Base-by-base conservation (phyloP, 371 early-diverging fungal genomes). In the Thermomucor indicae-seudaticae region DNA sequence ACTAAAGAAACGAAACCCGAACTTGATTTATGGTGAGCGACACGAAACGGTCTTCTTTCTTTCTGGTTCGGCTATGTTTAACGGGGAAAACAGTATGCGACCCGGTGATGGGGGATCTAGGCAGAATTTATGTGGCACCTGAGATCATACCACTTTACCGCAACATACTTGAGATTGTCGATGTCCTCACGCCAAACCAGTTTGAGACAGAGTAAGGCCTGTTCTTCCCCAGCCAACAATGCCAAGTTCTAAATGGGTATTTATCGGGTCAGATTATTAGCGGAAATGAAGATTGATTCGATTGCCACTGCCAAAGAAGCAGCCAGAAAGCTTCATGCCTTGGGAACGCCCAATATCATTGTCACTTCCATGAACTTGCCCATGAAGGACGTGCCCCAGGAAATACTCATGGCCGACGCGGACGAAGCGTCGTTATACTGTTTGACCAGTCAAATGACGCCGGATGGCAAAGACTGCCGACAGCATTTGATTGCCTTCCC, bases 21-120 rank as follows among this genome's bases (percentile, higher is more conserved):
- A 58, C 12, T 39, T 78, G n/a, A 52, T 72, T 1, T 75, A 64
- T 62, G 78, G 82, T 78, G 62, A 67, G 55, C 14, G 32, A 10
- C 45, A 16, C 29, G n/a, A n/a, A n/a, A n/a, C n/a, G 11, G 1
- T 24, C 32, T 19, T 25, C 19, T 39, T 31, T 19, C 25, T 7
- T 28, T 47, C n/a, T 43, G 29, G 24, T 25, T 11, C 24, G 0
- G 24, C 6, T 3, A 23, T 25, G 19, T 25, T 22, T 31, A 40
- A 20, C 28, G 14, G 29, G 37, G 10, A 47, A 12, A 49, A 5
- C 58, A 86, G 90, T 95, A 0, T 72, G 93, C 50, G 97, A 96
- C 67, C 91, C 96, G 1, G 97, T 96, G 2, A 84, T 96, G 78
- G 97, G 97, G 19, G 97, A 96, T 65, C 78, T 89, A 59, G 91